Conservation (phyloP, 2,329 filamentous ascomycete genomes). For the Colletotrichum eremochloae region DNA sequence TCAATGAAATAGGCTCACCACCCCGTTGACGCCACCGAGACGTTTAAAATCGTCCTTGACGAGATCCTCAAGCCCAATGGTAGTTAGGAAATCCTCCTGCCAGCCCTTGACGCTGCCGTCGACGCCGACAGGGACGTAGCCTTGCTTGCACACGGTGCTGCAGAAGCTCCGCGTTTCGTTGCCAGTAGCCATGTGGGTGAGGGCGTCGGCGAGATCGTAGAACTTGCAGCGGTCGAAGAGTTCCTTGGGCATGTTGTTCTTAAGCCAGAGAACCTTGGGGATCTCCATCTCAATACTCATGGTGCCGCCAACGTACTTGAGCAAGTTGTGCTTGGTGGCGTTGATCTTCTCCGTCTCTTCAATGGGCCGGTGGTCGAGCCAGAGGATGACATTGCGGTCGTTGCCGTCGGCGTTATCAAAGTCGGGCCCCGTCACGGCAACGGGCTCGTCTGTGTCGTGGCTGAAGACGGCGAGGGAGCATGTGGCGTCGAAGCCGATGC, state of each 20-base stretch:
- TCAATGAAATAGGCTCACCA: slow-evolving; percentile 77
- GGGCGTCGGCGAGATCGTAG: slow-evolving; percentile 91
- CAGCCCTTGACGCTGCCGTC: slow-evolving; percentile 98
- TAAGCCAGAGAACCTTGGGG: slow-evolving; percentile 97
- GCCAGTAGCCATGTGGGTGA: slow-evolving; percentile 94
- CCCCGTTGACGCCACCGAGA: slow-evolving; percentile 93
- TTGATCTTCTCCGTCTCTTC: slow-evolving; percentile 96
- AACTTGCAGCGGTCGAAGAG: slow-evolving; percentile 95
- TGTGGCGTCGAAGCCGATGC: slow-evolving; percentile 98
- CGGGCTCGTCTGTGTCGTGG: slow-evolving; percentile 88
- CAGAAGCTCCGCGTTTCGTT: slow-evolving; percentile 94
- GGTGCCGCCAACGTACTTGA: slow-evolving; percentile 95
- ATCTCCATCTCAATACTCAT: slow-evolving; percentile 99
- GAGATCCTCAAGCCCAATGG: slow-evolving; percentile 89
- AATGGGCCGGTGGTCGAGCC: slow-evolving; percentile 95
- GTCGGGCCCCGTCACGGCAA: slow-evolving; percentile 89
- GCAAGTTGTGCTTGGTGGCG: slow-evolving; percentile 88
- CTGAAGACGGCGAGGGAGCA: slow-evolving; percentile 95
- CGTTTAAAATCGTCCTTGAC: slow-evolving; percentile 89
- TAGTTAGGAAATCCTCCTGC: slow-evolving; percentile 93
- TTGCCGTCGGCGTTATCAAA: slow-evolving; percentile 81
- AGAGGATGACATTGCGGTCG: slow-evolving; percentile 95
- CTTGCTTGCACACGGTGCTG: slow-evolving; percentile 97
- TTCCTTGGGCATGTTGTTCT: slow-evolving; percentile 96
- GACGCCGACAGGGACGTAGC: slow-evolving; percentile 95